Percentiles rank a stretch among this genome's conserved stretches.
Conservation (phyloP, 768 basidiomycete species). For the Coprinopsis marcescibilis region DNA sequence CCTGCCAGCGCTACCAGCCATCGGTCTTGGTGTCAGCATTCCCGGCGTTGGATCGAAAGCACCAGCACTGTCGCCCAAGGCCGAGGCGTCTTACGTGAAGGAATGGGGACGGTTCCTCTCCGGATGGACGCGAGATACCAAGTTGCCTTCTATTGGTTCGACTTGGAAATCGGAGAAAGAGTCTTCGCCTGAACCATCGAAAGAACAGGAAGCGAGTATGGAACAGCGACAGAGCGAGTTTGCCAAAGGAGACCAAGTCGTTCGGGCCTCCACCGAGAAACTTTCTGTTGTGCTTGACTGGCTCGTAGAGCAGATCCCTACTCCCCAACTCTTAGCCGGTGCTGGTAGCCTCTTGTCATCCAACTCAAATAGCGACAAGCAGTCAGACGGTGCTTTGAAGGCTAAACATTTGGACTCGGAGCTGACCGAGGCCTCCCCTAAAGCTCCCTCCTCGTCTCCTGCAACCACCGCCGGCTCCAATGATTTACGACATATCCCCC, state of each 20-base stretch:
- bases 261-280: slow-evolving; percentile 65
- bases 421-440: background rate
- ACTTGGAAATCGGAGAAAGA: background rate
- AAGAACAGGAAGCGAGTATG: slow-evolving; percentile 11
- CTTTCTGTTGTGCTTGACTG: slow-evolving; percentile 75
- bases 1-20: slow-evolving; percentile 42
- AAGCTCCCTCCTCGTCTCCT: too few species aligned
- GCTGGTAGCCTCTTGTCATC: slow-evolving; percentile 9
- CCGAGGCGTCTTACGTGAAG: slow-evolving; percentile 40
- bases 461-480: too few species aligned
- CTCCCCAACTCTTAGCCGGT: slow-evolving; percentile 18
- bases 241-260: slow-evolving; percentile 41
- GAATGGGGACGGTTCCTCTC: slow-evolving; percentile 63
- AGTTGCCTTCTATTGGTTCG: background rate
- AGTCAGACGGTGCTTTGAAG: background rate
- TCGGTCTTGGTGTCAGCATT: slow-evolving; percentile 29
- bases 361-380: background rate
- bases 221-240: slow-evolving; percentile 22
- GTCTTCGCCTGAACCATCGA: background rate
- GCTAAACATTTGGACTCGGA: too few species aligned
- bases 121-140: slow-evolving; percentile 51
- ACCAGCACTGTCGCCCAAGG: background rate
- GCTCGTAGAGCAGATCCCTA: slow-evolving; percentile 67
- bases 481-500: background rate
- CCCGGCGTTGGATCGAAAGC: slow-evolving; percentile 11